Base-by-base conservation (phyloP, 805 yeast species). In the Candida fluviatilis region DNA sequence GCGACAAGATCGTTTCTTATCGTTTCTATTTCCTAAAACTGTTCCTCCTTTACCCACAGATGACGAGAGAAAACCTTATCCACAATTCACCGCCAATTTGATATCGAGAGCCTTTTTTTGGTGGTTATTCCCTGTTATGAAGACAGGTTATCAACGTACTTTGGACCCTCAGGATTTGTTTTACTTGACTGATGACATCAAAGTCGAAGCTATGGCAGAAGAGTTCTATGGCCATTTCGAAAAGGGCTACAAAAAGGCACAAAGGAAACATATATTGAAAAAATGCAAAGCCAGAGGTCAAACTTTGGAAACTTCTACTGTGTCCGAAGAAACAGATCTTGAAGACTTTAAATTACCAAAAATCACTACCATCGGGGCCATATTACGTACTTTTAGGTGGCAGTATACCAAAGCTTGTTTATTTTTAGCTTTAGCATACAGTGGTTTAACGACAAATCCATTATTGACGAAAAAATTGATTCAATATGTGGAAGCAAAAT, bases 121-220 rank as follows among this genome's bases (percentile, higher is more conserved):
- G 77, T 85, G 91, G 90, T 58, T 84, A 33, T 50, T 60, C 18
- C 89, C 89, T 0, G 49, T 84, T 29, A 59, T 85, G 66, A 61
- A 58, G 12, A 73, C 75, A 5, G 93, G 95, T 5, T 84, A 84
- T 57, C 81, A 78, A 55, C 69, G 93, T 51, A 82, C 90, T 0
- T 59, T 85, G 32, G 75, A 74, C 31, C 78, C 83, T 2, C 71
- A 75, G 34, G 93, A 85, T 58, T 54, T 84, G 46, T 84, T 45
- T 46, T 46, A 40, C 15, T 52, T 68, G 27, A 50, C 59, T 13
- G 67, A 64, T 24, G 61, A 62, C 27, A 47, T 62, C 47, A 58
- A 60, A 37, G 65, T 66, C 17, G 57, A 62, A 28, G 34, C 42
- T 8, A 55, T 65, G 66, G 52, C 66, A 3, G 44, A 37, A 5